These are phyloP conservation scores for Alternaria angustiovoidea DNA, from an alignment of 2,329 filamentous ascomycete species.

Conservation along the genomic window DNA sequence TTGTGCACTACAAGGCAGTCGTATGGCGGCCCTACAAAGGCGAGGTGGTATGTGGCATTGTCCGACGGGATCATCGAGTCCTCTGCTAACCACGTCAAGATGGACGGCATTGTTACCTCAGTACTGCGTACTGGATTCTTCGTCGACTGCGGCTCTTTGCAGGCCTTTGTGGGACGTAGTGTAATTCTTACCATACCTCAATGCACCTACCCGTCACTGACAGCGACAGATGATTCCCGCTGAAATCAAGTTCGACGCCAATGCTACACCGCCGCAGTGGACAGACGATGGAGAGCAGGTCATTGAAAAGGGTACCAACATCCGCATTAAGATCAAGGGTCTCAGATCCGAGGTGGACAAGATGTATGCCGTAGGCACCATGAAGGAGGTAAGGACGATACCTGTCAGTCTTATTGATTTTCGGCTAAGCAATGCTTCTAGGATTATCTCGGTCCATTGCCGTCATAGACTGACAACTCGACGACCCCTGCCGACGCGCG, in stretches of 20 bases:
- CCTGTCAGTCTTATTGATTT: constrained; percentile 6
- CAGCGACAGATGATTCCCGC: constrained; percentile 78
- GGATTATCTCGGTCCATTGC: constrained; percentile 52
- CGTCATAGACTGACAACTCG: constrained; percentile 31
- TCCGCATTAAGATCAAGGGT: constrained; percentile 93
- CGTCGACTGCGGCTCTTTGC: constrained; percentile 78
- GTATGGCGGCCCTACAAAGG: constrained; percentile 98
- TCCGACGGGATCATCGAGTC: background rate
- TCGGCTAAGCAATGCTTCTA: constrained; percentile 29
- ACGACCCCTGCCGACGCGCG: background rate
- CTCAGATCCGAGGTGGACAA: constrained; percentile 91
- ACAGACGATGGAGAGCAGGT: constrained; percentile 94
- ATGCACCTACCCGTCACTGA: constrained; percentile 31
- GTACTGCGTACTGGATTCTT: constrained; percentile 95
- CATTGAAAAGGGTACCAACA: constrained; percentile 91
- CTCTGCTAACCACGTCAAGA: constrained; percentile 61
- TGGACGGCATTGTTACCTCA: constrained; percentile 91
- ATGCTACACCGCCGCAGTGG: constrained; percentile 95
- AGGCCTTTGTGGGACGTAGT: constrained; percentile 81
- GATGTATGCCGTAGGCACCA: constrained; percentile 97
- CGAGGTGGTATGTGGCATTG: constrained; percentile 77
- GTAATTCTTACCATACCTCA: constrained; percentile 61
- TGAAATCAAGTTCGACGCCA: constrained; percentile 93
- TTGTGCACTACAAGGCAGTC: constrained; percentile 91
- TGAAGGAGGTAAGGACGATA: constrained; percentile 71